A percentile compares a stretch with the other conserved stretches of the same genome.
These are phyloP conservation scores for Microbotryum scabiosae DNA, from an alignment of 1,284 basidiomycete species.

Conservation along the genomic window DNA sequence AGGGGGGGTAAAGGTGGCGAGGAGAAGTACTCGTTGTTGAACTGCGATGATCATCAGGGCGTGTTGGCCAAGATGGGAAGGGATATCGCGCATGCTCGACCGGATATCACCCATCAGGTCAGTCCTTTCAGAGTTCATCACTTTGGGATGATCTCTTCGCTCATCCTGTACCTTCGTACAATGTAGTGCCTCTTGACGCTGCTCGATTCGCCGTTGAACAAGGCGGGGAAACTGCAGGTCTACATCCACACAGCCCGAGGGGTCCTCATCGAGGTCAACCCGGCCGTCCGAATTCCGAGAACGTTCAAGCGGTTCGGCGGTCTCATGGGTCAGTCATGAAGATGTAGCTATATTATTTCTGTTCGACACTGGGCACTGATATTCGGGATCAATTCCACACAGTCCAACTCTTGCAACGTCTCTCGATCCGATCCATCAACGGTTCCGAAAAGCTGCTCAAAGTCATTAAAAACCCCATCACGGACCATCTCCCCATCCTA, in stretches of 20 bases:
- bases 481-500: conserved; percentile 89
- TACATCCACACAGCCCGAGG: conserved; percentile 98
- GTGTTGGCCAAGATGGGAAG: conserved; percentile 95
- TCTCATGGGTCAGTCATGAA: conserved; percentile 73
- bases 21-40: conserved; percentile 91
- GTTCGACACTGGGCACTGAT: background rate
- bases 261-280: conserved; percentile 97
- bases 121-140: conserved; percentile 31
- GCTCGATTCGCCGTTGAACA: conserved; percentile 96
- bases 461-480: conserved; percentile 97
- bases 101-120: conserved; percentile 98
- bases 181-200: conserved; percentile 84
- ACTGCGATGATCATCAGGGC: conserved; percentile 98
- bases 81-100: conserved; percentile 95
- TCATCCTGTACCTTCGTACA: background rate
- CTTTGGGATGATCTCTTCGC: background rate
- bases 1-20: conserved; percentile 50
- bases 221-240: conserved; percentile 90
- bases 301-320: conserved; percentile 99
- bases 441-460: conserved; percentile 94
- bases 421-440: conserved; percentile 90
- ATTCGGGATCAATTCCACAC: conserved; percentile 3
- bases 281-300: conserved; percentile 90
- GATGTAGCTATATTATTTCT: no score
- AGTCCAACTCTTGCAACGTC: conserved; percentile 96